Base-by-base conservation (phyloP, 2,329 filamentous ascomycete species). In the Xylariaceae sp. region DNA sequence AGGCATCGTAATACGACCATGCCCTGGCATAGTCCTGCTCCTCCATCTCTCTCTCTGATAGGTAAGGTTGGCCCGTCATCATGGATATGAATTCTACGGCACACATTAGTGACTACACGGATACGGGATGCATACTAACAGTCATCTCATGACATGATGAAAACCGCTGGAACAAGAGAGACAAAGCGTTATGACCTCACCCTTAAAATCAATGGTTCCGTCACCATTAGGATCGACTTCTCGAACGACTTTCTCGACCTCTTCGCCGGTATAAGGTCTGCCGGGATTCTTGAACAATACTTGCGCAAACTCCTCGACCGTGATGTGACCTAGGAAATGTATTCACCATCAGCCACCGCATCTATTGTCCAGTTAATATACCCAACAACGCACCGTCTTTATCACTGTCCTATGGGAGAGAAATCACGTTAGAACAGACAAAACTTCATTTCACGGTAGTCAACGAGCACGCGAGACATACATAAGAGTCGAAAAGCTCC, bases 221-320 rank as follows among this genome's bases (percentile, higher is more conserved):
- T 75, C 73, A 2, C 73, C 73, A 57, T 75, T 73, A 1, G 74
- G 67, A 58, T 75, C 74, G 5, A 75, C 74, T 51, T 75, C 73
- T 45, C 69, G 70, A 56, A 75, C 69, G 49, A 75, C 75, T 62
- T 73, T 69, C 53, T 70, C 65, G n/a, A 75, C 70, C 58, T 75
- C 74, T n/a, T 62, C 74, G 45, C 70, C 58, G 3, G 69, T 68
- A 42, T 42, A 42, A 8, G 62, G 66, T 64, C 66, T 69, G 8
- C 69, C 68, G 1, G 66, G 68, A 62, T 58, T 74, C 66, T 64
- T 70, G 47, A 66, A 68, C 73, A 75, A 73, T 35, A 74, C 73
- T 35, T 72, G 70, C 11, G 71, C 72, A 54, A 75, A 75, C 58
- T 76, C 73, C 51, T 75, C 72, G 5, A 73, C 70, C 4, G 66